These are phyloP conservation scores for Candida taoyuanica DNA, from an alignment of 805 yeast species.

Conservation along the genomic window DNA sequence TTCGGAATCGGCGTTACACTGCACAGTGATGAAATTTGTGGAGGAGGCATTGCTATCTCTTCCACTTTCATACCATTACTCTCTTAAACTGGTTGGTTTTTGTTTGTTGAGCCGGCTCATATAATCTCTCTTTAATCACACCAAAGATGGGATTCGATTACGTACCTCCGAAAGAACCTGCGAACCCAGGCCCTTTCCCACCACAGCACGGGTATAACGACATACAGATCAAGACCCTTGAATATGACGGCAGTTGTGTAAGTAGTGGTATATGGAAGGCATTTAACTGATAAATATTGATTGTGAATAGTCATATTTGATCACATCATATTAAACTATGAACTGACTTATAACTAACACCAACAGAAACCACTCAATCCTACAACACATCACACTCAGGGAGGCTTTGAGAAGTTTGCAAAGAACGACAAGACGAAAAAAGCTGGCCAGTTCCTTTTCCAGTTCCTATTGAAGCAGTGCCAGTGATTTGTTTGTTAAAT, in stretches of 20 bases:
- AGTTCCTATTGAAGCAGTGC: constrained; percentile 11
- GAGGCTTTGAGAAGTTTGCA: constrained; percentile 17
- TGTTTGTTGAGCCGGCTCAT: not conserved
- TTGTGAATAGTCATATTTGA: no score
- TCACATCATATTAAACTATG: no score
- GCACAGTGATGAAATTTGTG: not conserved
- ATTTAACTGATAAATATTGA: no score
- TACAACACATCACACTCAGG: constrained; percentile 13
- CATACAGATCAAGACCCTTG: constrained; percentile 8
- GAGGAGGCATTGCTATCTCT: no score
- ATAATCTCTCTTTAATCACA: not conserved
- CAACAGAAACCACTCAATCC: constrained; percentile 18
- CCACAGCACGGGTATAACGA: constrained; percentile 23
- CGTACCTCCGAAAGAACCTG: constrained; percentile 22
- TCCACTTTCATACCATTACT: no score
- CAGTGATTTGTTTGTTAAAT: no score
- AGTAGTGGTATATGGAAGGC: constrained; percentile 2
- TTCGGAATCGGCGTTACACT: not conserved
- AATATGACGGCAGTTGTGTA: constrained; percentile 17
- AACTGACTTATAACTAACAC: constrained; percentile 1
- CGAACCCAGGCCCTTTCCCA: constrained; percentile 21
- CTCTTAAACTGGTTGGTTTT: not conserved
- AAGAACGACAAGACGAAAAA: constrained; percentile 24
- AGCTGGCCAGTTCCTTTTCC: constrained; percentile 21
- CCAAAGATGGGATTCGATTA: constrained; percentile 13